Evolutionary conservation across 2,329 filamentous ascomycete genomes (phyloP).

Genomic region (Cadophora gregata): DNA sequence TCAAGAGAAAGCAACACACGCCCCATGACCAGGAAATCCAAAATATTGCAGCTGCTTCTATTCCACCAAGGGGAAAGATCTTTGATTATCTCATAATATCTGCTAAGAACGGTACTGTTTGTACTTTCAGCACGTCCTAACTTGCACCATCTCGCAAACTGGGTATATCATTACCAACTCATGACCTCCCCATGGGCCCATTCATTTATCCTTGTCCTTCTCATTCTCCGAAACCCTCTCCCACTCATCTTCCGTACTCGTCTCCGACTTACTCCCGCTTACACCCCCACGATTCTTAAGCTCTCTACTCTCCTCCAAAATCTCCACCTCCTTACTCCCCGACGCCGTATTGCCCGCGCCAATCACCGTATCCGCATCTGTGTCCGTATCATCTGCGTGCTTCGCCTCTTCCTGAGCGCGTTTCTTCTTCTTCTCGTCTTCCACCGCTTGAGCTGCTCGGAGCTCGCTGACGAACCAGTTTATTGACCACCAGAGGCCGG

Average conservation of each 20-base stretch:
- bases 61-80: too few relatives aligned
- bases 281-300: constrained; percentile 42
- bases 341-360: constrained; percentile 42
- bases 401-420: constrained; percentile 29
- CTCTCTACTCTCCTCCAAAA: constrained; percentile 37
- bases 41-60: too few relatives aligned
- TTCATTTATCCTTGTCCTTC: constrained; percentile 62
- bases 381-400: constrained; percentile 41
- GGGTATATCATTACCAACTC: constrained; percentile 27
- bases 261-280: constrained; percentile 56
- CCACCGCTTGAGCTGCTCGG: constrained; percentile 53
- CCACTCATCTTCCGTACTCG: constrained; percentile 97
- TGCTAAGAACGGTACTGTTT: too few relatives aligned
- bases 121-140: background rate
- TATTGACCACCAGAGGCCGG: constrained; percentile 87
- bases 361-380: constrained; percentile 59
- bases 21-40: too few relatives aligned
- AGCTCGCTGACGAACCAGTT: constrained; percentile 92
- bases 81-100: too few relatives aligned
- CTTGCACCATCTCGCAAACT: background rate
- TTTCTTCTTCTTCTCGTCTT: constrained; percentile 49
- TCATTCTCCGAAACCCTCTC: constrained; percentile 86
- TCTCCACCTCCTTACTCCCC: constrained; percentile 42
- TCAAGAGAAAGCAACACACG: too few relatives aligned
- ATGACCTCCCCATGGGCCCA: background rate